phyloP scores from a whole-genome alignment of 176 grass and related monocot species.

The Hordeum vulgare region DNA sequence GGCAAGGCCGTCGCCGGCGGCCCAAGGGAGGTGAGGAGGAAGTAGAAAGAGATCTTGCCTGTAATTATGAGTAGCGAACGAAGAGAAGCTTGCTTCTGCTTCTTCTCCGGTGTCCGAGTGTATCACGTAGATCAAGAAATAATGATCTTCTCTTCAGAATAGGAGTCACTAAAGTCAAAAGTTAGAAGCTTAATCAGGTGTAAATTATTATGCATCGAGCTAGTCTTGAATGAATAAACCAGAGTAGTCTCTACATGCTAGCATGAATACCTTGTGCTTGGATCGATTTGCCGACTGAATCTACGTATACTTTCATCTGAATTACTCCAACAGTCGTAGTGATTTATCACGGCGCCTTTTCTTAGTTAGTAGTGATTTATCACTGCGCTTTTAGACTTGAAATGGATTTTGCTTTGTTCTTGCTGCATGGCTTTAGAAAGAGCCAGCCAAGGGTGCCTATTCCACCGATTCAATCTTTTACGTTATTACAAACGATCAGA shows the following conservation, averaged over 20 bases:
- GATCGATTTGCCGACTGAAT: background rate
- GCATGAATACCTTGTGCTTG: background rate
- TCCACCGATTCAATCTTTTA: no score
- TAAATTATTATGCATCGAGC: background rate
- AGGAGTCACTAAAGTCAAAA: background rate
- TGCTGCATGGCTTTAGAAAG: no score
- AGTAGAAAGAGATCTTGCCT: constrained; percentile 5
- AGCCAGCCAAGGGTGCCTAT: no score
- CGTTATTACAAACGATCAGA: no score
- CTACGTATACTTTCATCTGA: background rate
- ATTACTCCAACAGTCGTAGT: background rate
- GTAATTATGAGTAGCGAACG: constrained; percentile 22
- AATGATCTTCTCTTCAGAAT: background rate
- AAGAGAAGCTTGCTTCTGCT: background rate
- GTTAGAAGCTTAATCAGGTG: background rate
- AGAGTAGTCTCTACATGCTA: background rate
- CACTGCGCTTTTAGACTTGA: no score
- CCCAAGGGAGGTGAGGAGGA: background rate
- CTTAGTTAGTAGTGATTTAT: no score
- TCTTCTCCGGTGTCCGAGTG: background rate
- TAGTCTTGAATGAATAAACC: background rate
- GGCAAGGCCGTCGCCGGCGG: background rate
- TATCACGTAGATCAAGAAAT: background rate
- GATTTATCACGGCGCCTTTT: no score
- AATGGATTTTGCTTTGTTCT: no score